Conservation (phyloP, 345 rosid species). For the Melastoma malabathricum region DNA sequence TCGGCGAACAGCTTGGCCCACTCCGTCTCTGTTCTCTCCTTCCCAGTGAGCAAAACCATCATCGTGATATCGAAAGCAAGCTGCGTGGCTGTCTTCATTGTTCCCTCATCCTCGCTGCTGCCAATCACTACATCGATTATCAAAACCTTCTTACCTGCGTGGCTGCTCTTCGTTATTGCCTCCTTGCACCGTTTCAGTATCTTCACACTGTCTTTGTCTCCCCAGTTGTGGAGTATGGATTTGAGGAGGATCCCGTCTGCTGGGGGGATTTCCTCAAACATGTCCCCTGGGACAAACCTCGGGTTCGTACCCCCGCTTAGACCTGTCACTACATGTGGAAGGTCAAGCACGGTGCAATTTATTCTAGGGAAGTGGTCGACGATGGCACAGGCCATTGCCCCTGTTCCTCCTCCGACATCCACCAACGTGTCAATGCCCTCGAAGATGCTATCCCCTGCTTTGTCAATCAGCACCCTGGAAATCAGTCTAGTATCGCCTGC, state of each 20-base stretch:
- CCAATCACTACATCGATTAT: conserved; percentile 5
- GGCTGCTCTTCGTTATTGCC: not conserved
- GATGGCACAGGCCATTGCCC: conserved; percentile 11
- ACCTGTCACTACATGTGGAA: conserved; percentile 11
- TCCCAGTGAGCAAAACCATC: conserved; percentile 6
- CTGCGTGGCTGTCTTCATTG: conserved; percentile 4
- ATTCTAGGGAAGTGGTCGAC: conserved; percentile 8
- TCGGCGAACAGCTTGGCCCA: conserved; percentile 16
- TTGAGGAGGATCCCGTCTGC: conserved; percentile 15
- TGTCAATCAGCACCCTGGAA: not conserved
- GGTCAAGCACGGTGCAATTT: conserved; percentile 14
- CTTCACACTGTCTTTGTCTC: conserved; percentile 7
- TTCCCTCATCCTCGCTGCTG: not conserved
- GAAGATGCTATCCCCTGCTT: conserved; percentile 6
- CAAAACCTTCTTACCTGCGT: not conserved
- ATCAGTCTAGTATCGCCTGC: conserved; percentile 15
- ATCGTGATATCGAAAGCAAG: conserved; percentile 15
- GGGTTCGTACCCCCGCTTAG: conserved; percentile 9
- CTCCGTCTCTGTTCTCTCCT: conserved; percentile 12
- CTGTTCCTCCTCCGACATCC: conserved; percentile 29
- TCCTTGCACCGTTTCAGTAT: conserved; percentile 8
- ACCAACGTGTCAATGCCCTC: conserved; percentile 17
- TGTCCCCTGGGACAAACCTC: conserved; percentile 18
- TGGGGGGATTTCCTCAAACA: conserved; percentile 20
- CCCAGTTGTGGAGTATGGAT: conserved; percentile 8